Base-by-base conservation (phyloP, 225 moss, liverwort and hornwort species). In the Sphagnum contortum region DNA sequence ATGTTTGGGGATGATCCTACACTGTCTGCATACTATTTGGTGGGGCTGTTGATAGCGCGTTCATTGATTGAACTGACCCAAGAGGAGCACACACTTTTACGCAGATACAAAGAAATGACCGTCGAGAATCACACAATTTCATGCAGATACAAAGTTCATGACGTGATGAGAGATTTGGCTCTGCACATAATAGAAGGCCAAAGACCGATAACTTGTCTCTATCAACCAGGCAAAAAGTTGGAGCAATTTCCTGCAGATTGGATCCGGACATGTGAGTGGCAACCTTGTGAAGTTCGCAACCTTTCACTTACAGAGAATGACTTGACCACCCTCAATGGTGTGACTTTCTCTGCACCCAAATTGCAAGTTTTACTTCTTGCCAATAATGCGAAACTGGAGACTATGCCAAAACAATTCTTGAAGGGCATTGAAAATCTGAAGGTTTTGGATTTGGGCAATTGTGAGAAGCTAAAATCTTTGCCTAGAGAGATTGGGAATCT, bases 161-260 rank as follows among this genome's bases (percentile, higher is more conserved):
- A 73, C 47, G 73, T 68, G 7, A 55, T 73, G n/a, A 60, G 73
- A 0, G 64, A 68, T 49, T 57, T 62, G 55, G 73, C 73, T 13
- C 45, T 68, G 8, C 11, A 69, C 49, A 48, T 68, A 12, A 44
- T 68, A 4, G 44, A 47, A 45, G 29, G 57, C 3, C 3, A 45
- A 48, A 64, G 1, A 55, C 14, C 55, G 56, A 64, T 50, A 3
- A 69, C 59, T 60, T 69, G 69, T 47, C 65, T 74, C 11, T 74
- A 69, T 48, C 59, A 9, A 1, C 64, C 74, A 5, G 64, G 69
- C 6, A 49, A 49, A 48, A 59, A n/a, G 48, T 12, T 65, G 0
- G 2, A 2, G 6, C 11, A 65, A 53, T 74, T 69, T 65, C 74
- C 74, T 3, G 9, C 12, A n/a, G 45, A 12, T 1, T 69, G 64